phyloP scores from a whole-genome alignment of 208 protist species.

The Herpetomonas tarakana region DNA sequence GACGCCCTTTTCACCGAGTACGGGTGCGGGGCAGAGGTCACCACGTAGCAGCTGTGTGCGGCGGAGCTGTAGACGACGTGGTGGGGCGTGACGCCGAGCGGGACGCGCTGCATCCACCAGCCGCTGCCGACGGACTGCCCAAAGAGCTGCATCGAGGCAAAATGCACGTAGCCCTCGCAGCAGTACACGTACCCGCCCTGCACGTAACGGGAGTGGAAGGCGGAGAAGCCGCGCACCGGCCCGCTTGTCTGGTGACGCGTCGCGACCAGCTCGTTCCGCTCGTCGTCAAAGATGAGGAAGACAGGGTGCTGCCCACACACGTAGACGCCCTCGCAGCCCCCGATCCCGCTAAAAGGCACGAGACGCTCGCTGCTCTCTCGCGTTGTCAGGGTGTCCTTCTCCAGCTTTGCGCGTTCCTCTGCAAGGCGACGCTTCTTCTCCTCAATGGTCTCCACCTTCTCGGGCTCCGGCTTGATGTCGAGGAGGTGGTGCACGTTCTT shows the following conservation, averaged over 20 bases:
- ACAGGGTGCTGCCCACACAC: constrained; percentile 83
- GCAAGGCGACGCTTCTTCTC: constrained; percentile 57
- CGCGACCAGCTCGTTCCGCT: constrained; percentile 40
- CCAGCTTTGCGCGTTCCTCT: constrained; percentile 46
- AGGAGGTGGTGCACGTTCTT: constrained; percentile 77
- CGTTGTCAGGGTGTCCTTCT: constrained; percentile 57
- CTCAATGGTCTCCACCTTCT: constrained; percentile 78
- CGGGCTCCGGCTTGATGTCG: constrained; percentile 60
- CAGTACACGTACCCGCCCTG: constrained; percentile 76
- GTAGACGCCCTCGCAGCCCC: constrained; percentile 60
- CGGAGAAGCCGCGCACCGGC: constrained; percentile 71
- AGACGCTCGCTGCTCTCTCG: constrained; percentile 68
- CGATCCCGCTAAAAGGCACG: constrained; percentile 41
- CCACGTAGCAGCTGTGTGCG: constrained; percentile 62
- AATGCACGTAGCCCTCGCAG: constrained; percentile 73
- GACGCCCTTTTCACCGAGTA: constrained; percentile 64
- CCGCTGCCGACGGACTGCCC: constrained; percentile 33
- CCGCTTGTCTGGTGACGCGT: constrained; percentile 55
- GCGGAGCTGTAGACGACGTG: constrained; percentile 71
- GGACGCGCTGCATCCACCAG: constrained; percentile 74
- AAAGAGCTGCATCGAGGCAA: constrained; percentile 65
- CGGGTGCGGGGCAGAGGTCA: constrained; percentile 55
- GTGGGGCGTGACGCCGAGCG: constrained; percentile 78
- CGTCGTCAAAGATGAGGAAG: constrained; percentile 65
- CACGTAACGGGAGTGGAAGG: constrained; percentile 53